A percentile compares a stretch with the other conserved stretches of the same genome.
These are phyloP conservation scores for Cladorrhinum samala DNA, from an alignment of 495 filamentous ascomycete genomes.

Conservation along the genomic window DNA sequence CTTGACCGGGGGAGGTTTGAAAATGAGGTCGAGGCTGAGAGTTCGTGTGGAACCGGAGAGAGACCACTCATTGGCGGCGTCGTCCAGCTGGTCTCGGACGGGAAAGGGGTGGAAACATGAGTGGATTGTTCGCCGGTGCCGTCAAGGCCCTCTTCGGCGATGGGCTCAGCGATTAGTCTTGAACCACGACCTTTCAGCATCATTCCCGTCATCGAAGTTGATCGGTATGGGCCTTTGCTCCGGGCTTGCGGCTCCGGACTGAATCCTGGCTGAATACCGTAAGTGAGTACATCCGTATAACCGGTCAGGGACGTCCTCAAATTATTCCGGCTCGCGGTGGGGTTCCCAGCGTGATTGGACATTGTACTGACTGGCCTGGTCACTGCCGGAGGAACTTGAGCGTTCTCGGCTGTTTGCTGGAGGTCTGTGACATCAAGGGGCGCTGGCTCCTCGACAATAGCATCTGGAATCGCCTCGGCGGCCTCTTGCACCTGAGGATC, in stretches of 20 bases:
- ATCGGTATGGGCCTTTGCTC: conserved; percentile 14
- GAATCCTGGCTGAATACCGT: conserved; percentile 1
- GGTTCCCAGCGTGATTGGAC: conserved; percentile 21
- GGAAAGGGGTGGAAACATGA: neutral
- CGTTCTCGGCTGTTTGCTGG: conserved; percentile 60
- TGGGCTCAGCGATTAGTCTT: conserved; percentile 29
- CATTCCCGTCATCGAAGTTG: conserved; percentile 9
- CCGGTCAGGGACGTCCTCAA: conserved; percentile 14
- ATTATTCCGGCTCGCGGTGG: conserved; percentile 15
- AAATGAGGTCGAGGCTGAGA: conserved; percentile 11
- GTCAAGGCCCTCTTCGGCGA: conserved; percentile 31
- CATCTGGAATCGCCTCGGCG: conserved; percentile 8
- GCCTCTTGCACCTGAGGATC: conserved; percentile 41
- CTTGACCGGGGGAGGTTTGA: conserved; percentile 23
- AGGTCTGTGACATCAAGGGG: conserved; percentile 62
- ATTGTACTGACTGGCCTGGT: conserved; percentile 29
- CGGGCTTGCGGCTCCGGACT: conserved; percentile 16
- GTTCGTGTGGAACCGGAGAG: conserved; percentile 1
- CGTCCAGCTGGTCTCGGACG: neutral
- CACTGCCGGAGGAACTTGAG: conserved; percentile 31
- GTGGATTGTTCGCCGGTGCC: conserved; percentile 4
- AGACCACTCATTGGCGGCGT: neutral
- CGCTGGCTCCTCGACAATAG: conserved; percentile 44
- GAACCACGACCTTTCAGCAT: conserved; percentile 15
- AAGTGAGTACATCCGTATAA: conserved; percentile 11